phyloP scores from a whole-genome alignment of 139 green algal species.

The Asterochloris sp. region DNA sequence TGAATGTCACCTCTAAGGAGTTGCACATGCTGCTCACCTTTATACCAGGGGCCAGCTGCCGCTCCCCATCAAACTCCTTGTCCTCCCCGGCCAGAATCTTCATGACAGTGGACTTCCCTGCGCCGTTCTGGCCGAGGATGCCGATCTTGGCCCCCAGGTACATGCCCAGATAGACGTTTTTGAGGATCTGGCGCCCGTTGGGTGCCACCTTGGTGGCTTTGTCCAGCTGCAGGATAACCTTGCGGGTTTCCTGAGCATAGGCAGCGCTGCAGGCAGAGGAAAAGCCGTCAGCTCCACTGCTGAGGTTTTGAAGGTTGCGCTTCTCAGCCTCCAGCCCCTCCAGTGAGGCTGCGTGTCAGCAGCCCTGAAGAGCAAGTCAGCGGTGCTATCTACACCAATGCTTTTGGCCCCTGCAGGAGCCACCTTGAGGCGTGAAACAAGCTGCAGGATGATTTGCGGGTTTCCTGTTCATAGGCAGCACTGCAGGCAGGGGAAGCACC shows the following conservation, averaged over 20 bases:
- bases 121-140: slow-evolving; percentile 23
- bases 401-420: too few relatives aligned
- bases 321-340: too few relatives aligned
- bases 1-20: too few relatives aligned
- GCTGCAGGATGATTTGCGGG: too few relatives aligned
- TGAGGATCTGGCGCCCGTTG: slow-evolving; percentile 79
- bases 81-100: slow-evolving; percentile 65
- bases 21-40: slow-evolving; percentile 21
- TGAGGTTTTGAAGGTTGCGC: too few relatives aligned
- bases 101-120: slow-evolving; percentile 79
- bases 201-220: slow-evolving; percentile 48
- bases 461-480: too few relatives aligned
- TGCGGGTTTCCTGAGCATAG: slow-evolving; percentile 80
- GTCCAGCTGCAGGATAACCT: slow-evolving; percentile 74
- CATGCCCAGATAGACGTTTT: slow-evolving; percentile 81
- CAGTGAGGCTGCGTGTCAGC: too few relatives aligned
- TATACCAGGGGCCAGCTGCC: slow-evolving; percentile 50
- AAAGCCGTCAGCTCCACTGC: too few relatives aligned
- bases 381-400: too few relatives aligned
- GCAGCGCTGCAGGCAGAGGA: slow-evolving; percentile 25
- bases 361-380: too few relatives aligned
- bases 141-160: slow-evolving; percentile 54
- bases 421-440: too few relatives aligned
- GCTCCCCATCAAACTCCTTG: slow-evolving; percentile 43
- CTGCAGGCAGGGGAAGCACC: too few relatives aligned